Base-by-base conservation (phyloP, 73 alveolate genomes). In the Paramecium caudatum region DNA sequence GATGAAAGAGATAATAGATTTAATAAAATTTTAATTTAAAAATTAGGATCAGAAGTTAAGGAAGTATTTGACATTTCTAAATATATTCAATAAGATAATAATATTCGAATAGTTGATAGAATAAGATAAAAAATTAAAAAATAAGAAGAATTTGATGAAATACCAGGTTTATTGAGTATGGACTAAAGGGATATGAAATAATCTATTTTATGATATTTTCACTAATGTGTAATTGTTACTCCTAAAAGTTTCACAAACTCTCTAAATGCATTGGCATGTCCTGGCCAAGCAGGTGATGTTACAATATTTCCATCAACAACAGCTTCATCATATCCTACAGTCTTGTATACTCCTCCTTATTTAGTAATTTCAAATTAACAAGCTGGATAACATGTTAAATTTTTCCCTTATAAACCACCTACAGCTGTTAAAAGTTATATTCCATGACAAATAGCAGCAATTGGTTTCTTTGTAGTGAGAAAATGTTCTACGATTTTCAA, bases 391-490 rank as follows among this genome's bases (percentile, higher is more conserved):
- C 97, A 62, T 30, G 99, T 96, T 23, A 93, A 61, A 30, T 92
- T 91, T 92, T 46, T 94, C 16, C 96, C 98, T 82, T 91, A 50
- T 43, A 94, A 95, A 23, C 97, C 96, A 8, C 84, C 84, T 34
- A 93, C 91, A 41, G 97, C 98, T 82, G 98, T 96, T 70, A 97
- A 92, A 43, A 97, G 33, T 92, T 96, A 84, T 46, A 95, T 87
- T 23, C 98, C 99, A 92, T 97, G 99, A 68, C 99, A 97, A 25
- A 97, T 94, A 23, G 98, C 97, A 63, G 97, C 97, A n/a, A 97
- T 87, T 15, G 99, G 99, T 91, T 97, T 97, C 46, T 95, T 93
- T 15, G 91, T 90, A 47, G 91, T 94, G 68, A 91, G 65, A 82
- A 97, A 97, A 70, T 94, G 95, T 19, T 95, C 93, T 21, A 93